Conservation (phyloP, 1,284 basidiomycete genomes). For the Rhodotorula glutinis region DNA sequence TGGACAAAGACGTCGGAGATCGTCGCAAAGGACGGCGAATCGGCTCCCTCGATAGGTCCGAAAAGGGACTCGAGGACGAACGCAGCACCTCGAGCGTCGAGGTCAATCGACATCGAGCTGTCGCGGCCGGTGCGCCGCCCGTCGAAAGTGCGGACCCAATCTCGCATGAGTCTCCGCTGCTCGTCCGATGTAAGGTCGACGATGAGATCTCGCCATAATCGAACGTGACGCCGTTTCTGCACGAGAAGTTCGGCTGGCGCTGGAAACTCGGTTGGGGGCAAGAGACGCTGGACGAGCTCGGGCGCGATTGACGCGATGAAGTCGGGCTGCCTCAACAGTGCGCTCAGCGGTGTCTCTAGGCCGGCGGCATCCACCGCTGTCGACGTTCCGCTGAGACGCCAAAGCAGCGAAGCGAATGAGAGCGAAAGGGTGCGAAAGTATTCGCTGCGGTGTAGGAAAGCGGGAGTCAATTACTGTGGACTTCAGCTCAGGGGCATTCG, state of each 20-base stretch:
- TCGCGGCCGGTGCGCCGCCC: no score
- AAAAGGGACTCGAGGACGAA: conserved; percentile 23
- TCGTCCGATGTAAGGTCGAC: conserved; percentile 22
- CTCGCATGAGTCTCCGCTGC: conserved; percentile 13
- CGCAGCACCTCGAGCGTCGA: neutral
- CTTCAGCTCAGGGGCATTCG: no score
- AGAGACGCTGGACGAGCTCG: conserved; percentile 5
- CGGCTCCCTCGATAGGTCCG: conserved; percentile 5
- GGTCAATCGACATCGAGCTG: no score
- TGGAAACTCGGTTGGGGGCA: conserved; percentile 18
- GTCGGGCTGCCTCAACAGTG: neutral
- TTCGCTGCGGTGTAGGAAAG: neutral
- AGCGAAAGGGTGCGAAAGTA: neutral
- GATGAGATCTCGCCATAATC: conserved; percentile 16
- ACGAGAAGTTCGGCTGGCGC: conserved; percentile 12
- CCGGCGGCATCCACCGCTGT: neutral
- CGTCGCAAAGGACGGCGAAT: neutral
- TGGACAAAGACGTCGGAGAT: conserved; percentile 7
- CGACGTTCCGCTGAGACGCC: conserved; percentile 6
- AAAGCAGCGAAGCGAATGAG: conserved; percentile 16
- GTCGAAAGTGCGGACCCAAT: conserved; percentile 4
- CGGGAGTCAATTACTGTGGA: neutral
- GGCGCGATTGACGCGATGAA: conserved; percentile 14
- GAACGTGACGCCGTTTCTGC: conserved; percentile 8
- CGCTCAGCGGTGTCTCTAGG: conserved; percentile 1